Conservation (phyloP, 768 basidiomycete species). For the Lentinus brumalis region DNA sequence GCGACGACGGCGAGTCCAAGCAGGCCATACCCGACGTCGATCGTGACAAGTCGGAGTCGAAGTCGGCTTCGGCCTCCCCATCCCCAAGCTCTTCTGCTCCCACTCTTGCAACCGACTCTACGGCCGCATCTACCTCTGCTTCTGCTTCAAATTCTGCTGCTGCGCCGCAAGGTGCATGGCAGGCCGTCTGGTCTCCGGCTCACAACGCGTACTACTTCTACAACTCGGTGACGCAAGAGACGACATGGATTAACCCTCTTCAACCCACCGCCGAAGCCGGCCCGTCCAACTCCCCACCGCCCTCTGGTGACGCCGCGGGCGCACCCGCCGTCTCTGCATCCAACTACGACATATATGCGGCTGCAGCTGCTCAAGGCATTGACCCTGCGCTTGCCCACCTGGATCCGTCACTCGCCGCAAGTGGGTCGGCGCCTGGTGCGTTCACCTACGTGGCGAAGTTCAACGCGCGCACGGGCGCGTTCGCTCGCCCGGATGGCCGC, state of each 20-base stretch:
- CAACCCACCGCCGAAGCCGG: constrained; percentile 34
- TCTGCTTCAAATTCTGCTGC: constrained; percentile 8
- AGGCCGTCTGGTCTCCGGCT: constrained; percentile 77
- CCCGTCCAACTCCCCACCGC: constrained; percentile 31
- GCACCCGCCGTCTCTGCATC: constrained; percentile 32
- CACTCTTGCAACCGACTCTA: background rate
- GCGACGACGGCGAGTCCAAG: background rate
- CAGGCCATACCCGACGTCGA: background rate
- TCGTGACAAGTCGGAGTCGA: background rate
- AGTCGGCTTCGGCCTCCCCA: constrained; percentile 1
- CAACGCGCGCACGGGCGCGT: constrained; percentile 81
- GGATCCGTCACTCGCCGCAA: constrained; percentile 64
- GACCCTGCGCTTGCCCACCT: constrained; percentile 81
- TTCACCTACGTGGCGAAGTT: constrained; percentile 65
- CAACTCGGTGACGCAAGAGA: constrained; percentile 74
- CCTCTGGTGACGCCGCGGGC: constrained; percentile 17
- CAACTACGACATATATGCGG: constrained; percentile 56
- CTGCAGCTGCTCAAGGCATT: constrained; percentile 78
- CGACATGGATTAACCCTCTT: constrained; percentile 84
- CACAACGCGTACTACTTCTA: constrained; percentile 87
- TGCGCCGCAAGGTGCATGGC: constrained; percentile 51
- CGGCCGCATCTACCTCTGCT: constrained; percentile 4
- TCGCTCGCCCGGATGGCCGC: constrained; percentile 64
- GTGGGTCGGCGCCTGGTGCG: constrained; percentile 35
- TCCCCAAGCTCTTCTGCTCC: constrained; percentile 10